Evolutionary conservation across 2,329 filamentous ascomycete genomes (phyloP), one percentile per base, ranked within the genome.

Genomic region (Talaromyces sp.): DNA sequence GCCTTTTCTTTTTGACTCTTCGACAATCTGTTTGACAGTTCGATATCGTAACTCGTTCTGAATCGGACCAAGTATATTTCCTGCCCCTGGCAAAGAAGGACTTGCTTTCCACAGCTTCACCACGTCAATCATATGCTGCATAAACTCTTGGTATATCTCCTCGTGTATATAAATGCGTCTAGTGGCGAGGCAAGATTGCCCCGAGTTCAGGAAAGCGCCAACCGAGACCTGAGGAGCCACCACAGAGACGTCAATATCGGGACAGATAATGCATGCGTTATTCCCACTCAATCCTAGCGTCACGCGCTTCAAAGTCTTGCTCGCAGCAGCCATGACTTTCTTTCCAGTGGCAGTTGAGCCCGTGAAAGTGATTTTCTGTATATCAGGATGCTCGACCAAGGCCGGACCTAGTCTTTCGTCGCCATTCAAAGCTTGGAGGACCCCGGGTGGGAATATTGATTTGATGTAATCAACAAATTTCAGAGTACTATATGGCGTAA

Each of bases 1-100:
- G 63, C 83, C 82, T 57, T 83, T 81, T 69, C 78, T 78, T 72
- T 83, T 82, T 66, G 81, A 83, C 65, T 88, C 85, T 15, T 82
- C 80, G 60, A 88, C 79, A 69, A 86, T 82, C 35, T 75, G 73
- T 72, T 82, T 82, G 19, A 86, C 83, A 13, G 80, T 80, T 62
- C 87, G 83, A 71, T 83, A 89, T 73, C 89, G 87, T 80, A 84
- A 81, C 68, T 81, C 76, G 74, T 89, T 89, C 68, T 86, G 85
- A 7, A 89, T 75, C 0, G 87, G 87, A 1, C 87, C 89, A 1
- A 88, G 84, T 65, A 83, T 75, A 27, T 79, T 78, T 3, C 77
- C 80, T 3, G 79, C 78, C 61, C 77, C 64, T 25, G 69, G 50
- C 8, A 71, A 64, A 19, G 73, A 69, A 47, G 73, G 70, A n/a